Evolutionary conservation across 78 protist genomes (phyloP).

Genomic region (slime mould (Dictyostelium discoideum)): dicty_2.7 NC_007088.5:3050501-3051000

Average conservation of each 20-base stretch:
- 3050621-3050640: conserved; percentile 43
- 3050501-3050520: conserved; percentile 74
- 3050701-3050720: neutral
- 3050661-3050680: conserved; percentile 57
- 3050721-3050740: neutral
- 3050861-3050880: conserved; percentile 73
- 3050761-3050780: neutral
- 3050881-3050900: conserved; percentile 55
- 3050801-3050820: conserved; percentile 31
- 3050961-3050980: conserved; percentile 22
- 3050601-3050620: conserved; percentile 22
- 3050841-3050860: conserved; percentile 71
- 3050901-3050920: conserved; percentile 54
- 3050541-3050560: conserved; percentile 59
- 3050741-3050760: neutral
- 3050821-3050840: conserved; percentile 73
- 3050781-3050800: neutral
- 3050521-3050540: conserved; percentile 66
- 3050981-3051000: conserved; percentile 4
- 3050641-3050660: conserved; percentile 34
- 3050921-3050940: conserved; percentile 69
- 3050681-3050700: conserved; percentile 11
- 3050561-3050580: conserved; percentile 75
- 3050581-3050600: conserved; percentile 52
- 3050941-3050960: conserved; percentile 15